Evolutionary conservation across 1,284 basidiomycete genomes (phyloP).

Genomic region (Sutorius eximius): DNA sequence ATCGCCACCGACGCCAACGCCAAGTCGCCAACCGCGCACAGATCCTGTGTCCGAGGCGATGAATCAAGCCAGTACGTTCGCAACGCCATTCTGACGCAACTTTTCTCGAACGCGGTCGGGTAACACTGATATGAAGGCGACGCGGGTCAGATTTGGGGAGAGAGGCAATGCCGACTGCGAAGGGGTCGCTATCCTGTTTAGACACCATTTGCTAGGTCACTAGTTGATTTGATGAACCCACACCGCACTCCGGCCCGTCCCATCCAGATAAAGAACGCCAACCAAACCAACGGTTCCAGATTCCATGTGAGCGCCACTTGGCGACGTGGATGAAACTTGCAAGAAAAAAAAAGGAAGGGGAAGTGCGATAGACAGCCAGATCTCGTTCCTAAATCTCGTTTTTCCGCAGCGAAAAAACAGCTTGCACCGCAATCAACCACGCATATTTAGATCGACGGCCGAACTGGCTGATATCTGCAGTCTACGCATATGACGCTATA

Average conservation of each 20-base stretch:
- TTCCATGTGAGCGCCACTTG: conserved; percentile 5
- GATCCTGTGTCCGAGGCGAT: neutral
- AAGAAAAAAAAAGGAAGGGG: neutral
- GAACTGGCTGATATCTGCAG: neutral
- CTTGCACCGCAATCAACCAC: conserved; percentile 8
- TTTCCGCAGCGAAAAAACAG: neutral
- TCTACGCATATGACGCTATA: neutral
- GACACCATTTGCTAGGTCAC: conserved; percentile 11
- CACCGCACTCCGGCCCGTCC: neutral
- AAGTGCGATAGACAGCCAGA: neutral
- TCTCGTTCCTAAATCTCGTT: conserved; percentile 25
- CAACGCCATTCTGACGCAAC: neutral
- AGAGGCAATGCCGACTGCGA: neutral
- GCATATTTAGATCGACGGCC: conserved; percentile 16
- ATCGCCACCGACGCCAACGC: neutral
- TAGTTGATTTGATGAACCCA: conserved; percentile 6
- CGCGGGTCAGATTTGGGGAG: neutral
- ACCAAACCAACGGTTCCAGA: neutral
- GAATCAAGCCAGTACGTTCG: neutral
- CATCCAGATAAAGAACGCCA: neutral
- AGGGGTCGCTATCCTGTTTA: conserved; percentile 5
- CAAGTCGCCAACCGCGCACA: neutral
- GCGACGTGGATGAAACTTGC: conserved; percentile 5
- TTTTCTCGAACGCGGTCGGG: neutral
- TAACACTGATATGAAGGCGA: neutral